These are phyloP conservation scores for Papiliotrema nemorosa DNA, from an alignment of 1,284 basidiomycete genomes.

Conservation along the genomic window DNA sequence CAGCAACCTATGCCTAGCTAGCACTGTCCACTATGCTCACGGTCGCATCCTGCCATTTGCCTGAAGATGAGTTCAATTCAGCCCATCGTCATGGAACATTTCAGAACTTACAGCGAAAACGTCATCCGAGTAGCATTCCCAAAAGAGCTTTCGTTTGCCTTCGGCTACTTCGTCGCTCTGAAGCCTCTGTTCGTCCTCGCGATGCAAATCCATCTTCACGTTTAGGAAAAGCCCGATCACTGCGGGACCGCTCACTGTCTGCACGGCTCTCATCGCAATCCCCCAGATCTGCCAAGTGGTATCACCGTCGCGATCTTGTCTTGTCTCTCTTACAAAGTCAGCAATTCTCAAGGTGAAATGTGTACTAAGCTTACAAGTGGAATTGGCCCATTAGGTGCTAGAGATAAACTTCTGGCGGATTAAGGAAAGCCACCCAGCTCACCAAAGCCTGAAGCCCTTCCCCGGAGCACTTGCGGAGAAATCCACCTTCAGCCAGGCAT, in stretches of 20 bases:
- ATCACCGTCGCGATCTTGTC: background rate
- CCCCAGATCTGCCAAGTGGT: background rate
- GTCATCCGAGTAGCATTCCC: background rate
- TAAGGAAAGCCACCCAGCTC: background rate
- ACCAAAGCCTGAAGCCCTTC: background rate
- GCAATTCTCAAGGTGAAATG: background rate
- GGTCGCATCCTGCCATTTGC: background rate
- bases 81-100: background rate
- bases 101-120: background rate
- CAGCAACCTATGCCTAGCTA: background rate
- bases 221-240: background rate
- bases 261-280: background rate
- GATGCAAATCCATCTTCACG: background rate
- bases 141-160: background rate
- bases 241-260: background rate
- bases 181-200: background rate
- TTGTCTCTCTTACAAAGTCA: background rate
- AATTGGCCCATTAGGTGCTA: background rate
- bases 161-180: background rate
- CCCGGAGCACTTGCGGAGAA: background rate
- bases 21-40: too few species aligned
- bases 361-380: background rate
- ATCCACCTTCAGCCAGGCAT: background rate
- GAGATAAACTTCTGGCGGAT: background rate
- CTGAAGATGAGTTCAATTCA: background rate